Base-by-base conservation (phyloP, 108 stramenopile species). In the Nitzschia inconspicua region DNA sequence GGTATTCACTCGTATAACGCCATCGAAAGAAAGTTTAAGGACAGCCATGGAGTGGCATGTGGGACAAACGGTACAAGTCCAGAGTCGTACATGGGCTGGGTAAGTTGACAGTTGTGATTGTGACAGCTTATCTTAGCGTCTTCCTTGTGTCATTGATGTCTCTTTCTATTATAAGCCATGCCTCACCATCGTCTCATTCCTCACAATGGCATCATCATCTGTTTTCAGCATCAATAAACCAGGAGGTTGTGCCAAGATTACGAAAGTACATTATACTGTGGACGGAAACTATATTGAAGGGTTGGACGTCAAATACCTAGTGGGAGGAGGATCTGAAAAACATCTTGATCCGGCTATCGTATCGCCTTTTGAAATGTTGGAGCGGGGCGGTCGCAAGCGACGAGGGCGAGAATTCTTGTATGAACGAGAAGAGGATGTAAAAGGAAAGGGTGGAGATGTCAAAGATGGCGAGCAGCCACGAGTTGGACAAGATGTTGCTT, bases 261-360 rank as follows among this genome's bases (percentile, higher is more conserved):
- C 44, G 23, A 65, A 71, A 22, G 53, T 77, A 14, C 65, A 77
- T 47, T 60, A 46, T 18, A 20, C 24, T 2, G 52, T 29, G 3
- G 60, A 55, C 32, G 57, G 68, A 19, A 34, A 19, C 7, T 65
- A 48, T 46, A 30, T 77, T 11, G 60, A 77, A 43, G 47, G 53
- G n/a, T 27, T 77, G 35, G 76, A 77, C 44, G 76, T 77, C 36
- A 70, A 71, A 42, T 77, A 77, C 36, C 47, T 77, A n/a, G 39
- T 77, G 11, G 61, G 46, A 4, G 63, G 63, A 2, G 64, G 69
- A 0, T 37, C 0, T 13, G 76, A 77, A 43, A 77, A 53, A 20
- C 48, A 66, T 16, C 26, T 77, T 10, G 76, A 77, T 34, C 65
- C 64, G n/a, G 60, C 44, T 4, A 61, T 77, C 36, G 63, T 77